These are phyloP conservation scores for Platanthera zijinensis DNA, from an alignment of 106 monocot species.

Conservation along the genomic window DNA sequence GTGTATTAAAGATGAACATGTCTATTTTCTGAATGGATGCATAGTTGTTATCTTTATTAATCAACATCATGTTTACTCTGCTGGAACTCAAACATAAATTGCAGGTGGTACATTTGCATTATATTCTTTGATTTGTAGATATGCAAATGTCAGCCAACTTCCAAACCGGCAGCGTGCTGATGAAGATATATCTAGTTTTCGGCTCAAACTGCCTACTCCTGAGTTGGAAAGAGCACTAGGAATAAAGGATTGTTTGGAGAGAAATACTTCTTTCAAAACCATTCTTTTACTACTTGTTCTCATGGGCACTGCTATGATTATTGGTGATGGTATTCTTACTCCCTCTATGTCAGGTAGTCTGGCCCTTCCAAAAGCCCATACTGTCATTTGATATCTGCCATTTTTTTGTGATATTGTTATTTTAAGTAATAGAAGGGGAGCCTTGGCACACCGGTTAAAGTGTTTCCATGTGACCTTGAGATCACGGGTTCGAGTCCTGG, in stretches of 20 bases:
- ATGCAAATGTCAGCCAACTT: constrained; percentile 75
- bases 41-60: neutral
- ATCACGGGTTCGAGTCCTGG: too few relatives aligned
- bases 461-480: too few relatives aligned
- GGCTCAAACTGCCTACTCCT: constrained; percentile 77
- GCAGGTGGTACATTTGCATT: constrained; percentile 90
- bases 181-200: constrained; percentile 80
- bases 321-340: constrained; percentile 95
- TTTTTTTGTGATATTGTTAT: neutral
- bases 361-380: neutral
- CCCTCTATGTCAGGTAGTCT: constrained; percentile 83
- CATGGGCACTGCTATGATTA: constrained; percentile 88
- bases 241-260: constrained; percentile 70
- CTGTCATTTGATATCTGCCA: neutral
- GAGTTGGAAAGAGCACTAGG: constrained; percentile 69
- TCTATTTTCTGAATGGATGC: neutral
- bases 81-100: neutral
- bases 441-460: too few relatives aligned
- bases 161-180: constrained; percentile 87
- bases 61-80: neutral
- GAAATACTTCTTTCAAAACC: constrained; percentile 39
- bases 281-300: constrained; percentile 75
- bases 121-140: constrained; percentile 92
- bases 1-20: neutral
- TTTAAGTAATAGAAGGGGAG: neutral